These are phyloP conservation scores for Epichloe gansuensis DNA, from an alignment of 2,329 filamentous ascomycete species.

Conservation along the genomic window DNA sequence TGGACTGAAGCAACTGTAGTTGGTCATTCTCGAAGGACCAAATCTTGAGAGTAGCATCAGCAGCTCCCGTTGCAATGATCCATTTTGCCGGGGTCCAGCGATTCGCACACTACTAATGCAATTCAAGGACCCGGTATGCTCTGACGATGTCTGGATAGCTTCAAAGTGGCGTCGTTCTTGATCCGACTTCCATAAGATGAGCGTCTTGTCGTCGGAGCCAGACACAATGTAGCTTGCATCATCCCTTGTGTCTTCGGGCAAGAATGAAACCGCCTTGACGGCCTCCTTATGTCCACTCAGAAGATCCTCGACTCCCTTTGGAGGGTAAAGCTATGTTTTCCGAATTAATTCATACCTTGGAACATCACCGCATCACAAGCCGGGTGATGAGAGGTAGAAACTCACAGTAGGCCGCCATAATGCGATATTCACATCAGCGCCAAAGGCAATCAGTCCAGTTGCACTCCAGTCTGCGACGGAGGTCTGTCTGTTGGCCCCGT, in stretches of 20 bases:
- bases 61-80: slow-evolving; percentile 65
- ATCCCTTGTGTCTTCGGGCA: slow-evolving; percentile 37
- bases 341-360: neutral
- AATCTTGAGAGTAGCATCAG: slow-evolving; percentile 59
- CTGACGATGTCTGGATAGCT: slow-evolving; percentile 40
- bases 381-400: slow-evolving; percentile 12
- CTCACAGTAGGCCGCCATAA: slow-evolving; percentile 73
- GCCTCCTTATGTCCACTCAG: slow-evolving; percentile 65
- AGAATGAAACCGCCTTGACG: slow-evolving; percentile 76
- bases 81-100: slow-evolving; percentile 19
- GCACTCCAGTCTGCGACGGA: slow-evolving; percentile 80
- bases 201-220: slow-evolving; percentile 67
- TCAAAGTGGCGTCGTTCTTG: slow-evolving; percentile 17
- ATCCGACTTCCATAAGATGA: slow-evolving; percentile 56
- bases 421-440: slow-evolving; percentile 78
- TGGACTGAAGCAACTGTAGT: slow-evolving; percentile 51
- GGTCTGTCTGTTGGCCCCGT: slow-evolving; percentile 80
- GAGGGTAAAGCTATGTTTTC: slow-evolving; percentile 20
- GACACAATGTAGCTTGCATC: slow-evolving; percentile 52
- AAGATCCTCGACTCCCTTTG: slow-evolving; percentile 50
- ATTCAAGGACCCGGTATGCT: slow-evolving; percentile 68
- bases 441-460: slow-evolving; percentile 68
- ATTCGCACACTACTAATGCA: slow-evolving; percentile 38
- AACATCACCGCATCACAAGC: neutral
- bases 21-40: slow-evolving; percentile 52